Evolutionary conservation across 441 rosid genomes (phyloP), one percentile per base, ranked within the genome.

Genomic region (Pelargonium cotyledonis): DNA sequence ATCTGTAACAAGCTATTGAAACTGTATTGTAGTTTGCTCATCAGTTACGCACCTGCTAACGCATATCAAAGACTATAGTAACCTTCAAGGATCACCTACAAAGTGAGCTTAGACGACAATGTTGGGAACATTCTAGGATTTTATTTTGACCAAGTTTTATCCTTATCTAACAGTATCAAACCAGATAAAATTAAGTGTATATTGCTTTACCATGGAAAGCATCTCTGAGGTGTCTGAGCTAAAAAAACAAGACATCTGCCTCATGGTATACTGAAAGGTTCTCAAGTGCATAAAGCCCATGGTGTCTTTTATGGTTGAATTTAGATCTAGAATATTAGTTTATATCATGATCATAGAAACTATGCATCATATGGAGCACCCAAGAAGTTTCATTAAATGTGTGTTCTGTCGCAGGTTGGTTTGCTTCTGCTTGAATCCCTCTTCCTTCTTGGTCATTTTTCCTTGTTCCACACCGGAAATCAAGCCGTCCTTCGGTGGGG

Each of bases 401-500:
- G 63, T 63, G 21, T 16, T 49, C 43, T 67, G 10, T 73, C 46
- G 60, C 80, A 86, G 96, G 85, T 83, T 74, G 92, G 96, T 73
- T 68, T 85, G 78, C 89, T 89, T 73, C 78, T 89, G 69, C 86
- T 81, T 1, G 96, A 89, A 78, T 83, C 87, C n/a, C 80, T 89
- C 63, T 72, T 80, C 78, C 89, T 89, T 72, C 92, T 87, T 31
- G 83, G 91, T 67, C 80, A 86, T 79, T 89, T 89, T 76, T 83
- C 92, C 38, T 78, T 89, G 82, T 86, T 89, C 78, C 96, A 89
- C 83, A 68, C 78, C 2, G 84, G 80, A 72, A 89, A 87, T 81
- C 96, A 87, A 78, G 96, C 89, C 16, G 91, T 89, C 68, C 90
- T 87, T 68, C 86, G 92, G 35, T 89, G 96, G 96, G 91, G 91